Evolutionary conservation across 2,329 filamentous ascomycete genomes (phyloP), one percentile per base, ranked within the genome.

Genomic region (Diplocarpon rosae): DNA sequence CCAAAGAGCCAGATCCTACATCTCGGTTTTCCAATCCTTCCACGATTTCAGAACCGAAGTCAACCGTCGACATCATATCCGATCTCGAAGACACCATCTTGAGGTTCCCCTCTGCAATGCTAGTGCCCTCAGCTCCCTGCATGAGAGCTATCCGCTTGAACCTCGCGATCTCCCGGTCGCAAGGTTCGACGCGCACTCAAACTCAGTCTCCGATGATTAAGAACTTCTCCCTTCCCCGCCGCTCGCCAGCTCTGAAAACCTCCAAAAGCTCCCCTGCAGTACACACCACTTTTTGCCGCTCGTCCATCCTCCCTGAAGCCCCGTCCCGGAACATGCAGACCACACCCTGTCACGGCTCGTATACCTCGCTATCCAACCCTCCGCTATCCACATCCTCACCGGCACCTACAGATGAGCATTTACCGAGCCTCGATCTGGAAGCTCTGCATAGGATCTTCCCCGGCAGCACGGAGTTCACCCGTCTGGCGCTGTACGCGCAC

Each of bases 371-470:
- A 12, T 14, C 11, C 9, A 16, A 33, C 42, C 33, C 10, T 24
- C 27, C 11, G 15, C 20, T 24, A 17, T 43, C 42, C 15, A 24
- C 7, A 24, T 37, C 37, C 33, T 45, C 40, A 13, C 38, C 44
- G 30, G 42, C 42, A n/a, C 38, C 40, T 12, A 12, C 49, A 12
- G 8, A 30, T 7, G 13, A 16, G 16, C 32, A 24, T 8, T 33
- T 31, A 16, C 30, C 42, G 12, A 13, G 42, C 17, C 43, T 46
- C 10, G 49, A 56, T 27, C 48, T 59, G 2, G 28, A 49, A 17
- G 48, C 56, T 2, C 36, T 60, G 1, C 46, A 43, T 2, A 38
- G 50, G 6, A 58, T 59, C 27, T 61, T 60, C 32, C 57, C 57
- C 1, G 30, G 42, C n/a, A 49, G 52, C 4, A 47, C 48, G 3